Evolutionary conservation across 148 eudicot genomes (phyloP).

Genomic region (Rheum nobile): DNA sequence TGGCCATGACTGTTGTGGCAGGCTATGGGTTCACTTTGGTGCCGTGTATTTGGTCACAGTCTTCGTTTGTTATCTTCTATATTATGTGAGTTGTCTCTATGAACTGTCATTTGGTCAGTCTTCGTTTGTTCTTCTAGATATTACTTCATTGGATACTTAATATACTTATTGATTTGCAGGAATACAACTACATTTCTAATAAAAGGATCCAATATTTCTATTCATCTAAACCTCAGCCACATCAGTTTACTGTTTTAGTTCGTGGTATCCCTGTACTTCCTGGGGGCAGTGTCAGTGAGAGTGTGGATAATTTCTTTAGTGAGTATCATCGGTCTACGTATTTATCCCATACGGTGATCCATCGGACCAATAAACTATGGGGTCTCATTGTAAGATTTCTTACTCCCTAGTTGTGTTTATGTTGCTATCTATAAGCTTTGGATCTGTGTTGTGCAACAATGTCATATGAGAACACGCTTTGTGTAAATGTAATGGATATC

Average conservation of each 20-base stretch:
- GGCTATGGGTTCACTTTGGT: constrained; percentile 90
- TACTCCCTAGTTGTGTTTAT: background rate
- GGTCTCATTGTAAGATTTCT: constrained; percentile 46
- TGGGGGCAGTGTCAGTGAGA: constrained; percentile 50
- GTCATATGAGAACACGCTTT: background rate
- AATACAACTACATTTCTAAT: constrained; percentile 46
- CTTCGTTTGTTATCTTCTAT: constrained; percentile 82
- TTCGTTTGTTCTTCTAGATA: background rate
- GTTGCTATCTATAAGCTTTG: background rate
- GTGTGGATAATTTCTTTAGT: constrained; percentile 55
- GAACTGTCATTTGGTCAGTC: constrained; percentile 6
- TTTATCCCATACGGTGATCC: constrained; percentile 62
- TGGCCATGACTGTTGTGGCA: constrained; percentile 12
- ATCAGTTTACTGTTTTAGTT: constrained; percentile 68
- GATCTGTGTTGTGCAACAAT: background rate
- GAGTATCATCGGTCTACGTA: constrained; percentile 69
- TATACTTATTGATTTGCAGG: constrained; percentile 37
- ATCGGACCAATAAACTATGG: constrained; percentile 54
- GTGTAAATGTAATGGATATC: background rate
- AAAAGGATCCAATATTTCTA: constrained; percentile 56
- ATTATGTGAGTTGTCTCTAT: constrained; percentile 42
- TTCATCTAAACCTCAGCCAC: constrained; percentile 71
- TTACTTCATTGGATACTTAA: background rate
- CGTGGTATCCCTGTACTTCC: constrained; percentile 60
- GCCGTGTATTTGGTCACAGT: constrained; percentile 67